Percentiles rank a stretch among this genome's conserved stretches.
Evolutionary conservation across 208 protist species (phyloP).

Genomic region (Leishmania gerbilli): DNA sequence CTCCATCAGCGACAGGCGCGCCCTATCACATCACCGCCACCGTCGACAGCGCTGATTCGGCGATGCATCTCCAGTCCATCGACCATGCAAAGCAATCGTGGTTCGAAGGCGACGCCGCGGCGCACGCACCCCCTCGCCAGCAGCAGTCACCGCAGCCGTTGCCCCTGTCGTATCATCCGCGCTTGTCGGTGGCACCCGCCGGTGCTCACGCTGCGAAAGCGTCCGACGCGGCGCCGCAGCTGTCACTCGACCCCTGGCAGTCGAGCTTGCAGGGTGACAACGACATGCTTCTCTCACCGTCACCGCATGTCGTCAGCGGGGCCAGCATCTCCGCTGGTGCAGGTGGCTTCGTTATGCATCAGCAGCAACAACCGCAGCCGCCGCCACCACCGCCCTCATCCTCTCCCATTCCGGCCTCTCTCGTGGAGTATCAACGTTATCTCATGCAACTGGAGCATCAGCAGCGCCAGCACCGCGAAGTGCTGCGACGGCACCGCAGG

Average conservation of each 20-base stretch:
- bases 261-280: not conserved
- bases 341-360: not conserved
- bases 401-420: slow-evolving; percentile 33
- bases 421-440: slow-evolving; percentile 32
- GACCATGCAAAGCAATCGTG: not conserved
- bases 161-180: not conserved
- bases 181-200: not conserved
- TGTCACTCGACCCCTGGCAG: not conserved
- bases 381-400: slow-evolving; percentile 27
- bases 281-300: not conserved
- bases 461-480: slow-evolving; percentile 46
- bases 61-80: slow-evolving; percentile 6
- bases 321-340: not conserved
- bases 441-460: slow-evolving; percentile 41
- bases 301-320: not conserved
- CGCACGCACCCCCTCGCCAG: not conserved
- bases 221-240: not conserved
- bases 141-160: not conserved
- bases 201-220: not conserved
- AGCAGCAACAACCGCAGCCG: not conserved
- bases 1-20: not conserved
- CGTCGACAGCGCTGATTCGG: not conserved
- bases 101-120: not conserved
- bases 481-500: slow-evolving; percentile 35
- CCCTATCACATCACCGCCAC: not conserved